Evolutionary conservation across 225 moss, liverwort and hornwort genomes (phyloP).

Genomic region (Pleurozium schreberi): DNA sequence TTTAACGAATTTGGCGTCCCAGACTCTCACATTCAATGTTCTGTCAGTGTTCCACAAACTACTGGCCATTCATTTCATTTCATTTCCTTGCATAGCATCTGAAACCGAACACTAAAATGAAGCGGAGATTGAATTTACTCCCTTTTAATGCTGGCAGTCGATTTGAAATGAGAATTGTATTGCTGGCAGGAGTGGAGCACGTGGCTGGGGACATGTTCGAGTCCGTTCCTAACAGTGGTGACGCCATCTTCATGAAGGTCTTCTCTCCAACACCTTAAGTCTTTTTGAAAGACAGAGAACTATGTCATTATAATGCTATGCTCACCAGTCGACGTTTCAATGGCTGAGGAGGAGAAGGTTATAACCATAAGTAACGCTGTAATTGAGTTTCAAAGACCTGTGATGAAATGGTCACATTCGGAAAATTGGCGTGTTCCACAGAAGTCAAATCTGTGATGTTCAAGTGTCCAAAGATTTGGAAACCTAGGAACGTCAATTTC

Average conservation of each 20-base stretch:
- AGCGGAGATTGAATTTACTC: background rate
- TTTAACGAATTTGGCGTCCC: background rate
- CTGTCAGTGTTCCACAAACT: background rate
- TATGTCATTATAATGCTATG: background rate
- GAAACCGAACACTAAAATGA: background rate
- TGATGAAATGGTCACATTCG: background rate
- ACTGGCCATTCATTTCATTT: no score
- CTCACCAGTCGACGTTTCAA: background rate
- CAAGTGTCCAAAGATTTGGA: background rate
- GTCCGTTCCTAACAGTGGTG: background rate
- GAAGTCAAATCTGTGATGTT: background rate
- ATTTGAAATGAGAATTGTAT: background rate
- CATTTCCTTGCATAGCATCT: background rate
- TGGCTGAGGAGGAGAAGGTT: no score
- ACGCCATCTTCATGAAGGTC: conserved; percentile 24
- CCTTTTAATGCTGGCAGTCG: background rate
- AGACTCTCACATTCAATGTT: no score
- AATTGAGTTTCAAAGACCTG: no score
- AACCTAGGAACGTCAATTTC: background rate
- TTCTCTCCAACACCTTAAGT: background rate
- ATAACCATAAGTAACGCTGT: no score
- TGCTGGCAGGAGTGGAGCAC: conserved; percentile 13
- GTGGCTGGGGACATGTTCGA: conserved; percentile 16
- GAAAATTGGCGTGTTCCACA: background rate
- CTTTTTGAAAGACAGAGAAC: background rate